Evolutionary conservation across 2,329 filamentous ascomycete species (phyloP).

Genomic region (Stagonosporopsis rhizophila): DNA sequence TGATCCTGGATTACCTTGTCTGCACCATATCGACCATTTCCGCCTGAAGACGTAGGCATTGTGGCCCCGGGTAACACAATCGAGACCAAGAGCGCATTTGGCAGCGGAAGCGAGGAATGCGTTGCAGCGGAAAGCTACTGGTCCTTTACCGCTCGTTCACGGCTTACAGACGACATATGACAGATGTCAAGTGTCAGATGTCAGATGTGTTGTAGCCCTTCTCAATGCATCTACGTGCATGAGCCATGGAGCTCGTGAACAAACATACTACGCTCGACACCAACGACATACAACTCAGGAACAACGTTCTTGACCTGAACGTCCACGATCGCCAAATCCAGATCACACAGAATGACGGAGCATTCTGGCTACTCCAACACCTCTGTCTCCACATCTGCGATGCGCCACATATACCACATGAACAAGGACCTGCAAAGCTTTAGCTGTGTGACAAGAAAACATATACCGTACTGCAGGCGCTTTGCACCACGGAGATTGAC

Average conservation of each 20-base stretch:
- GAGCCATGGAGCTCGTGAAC: neutral
- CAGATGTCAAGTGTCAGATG: slow-evolving; percentile 15
- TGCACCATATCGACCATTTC: neutral
- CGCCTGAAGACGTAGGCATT: neutral
- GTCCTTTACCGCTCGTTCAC: slow-evolving; percentile 13
- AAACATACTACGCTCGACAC: neutral
- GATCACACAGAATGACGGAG: neutral
- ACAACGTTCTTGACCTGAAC: neutral
- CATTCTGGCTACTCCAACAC: slow-evolving; percentile 49
- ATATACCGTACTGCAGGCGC: neutral
- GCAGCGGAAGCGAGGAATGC: slow-evolving; percentile 11
- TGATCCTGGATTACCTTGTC: neutral
- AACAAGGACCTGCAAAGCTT: slow-evolving; percentile 73
- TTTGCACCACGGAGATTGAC: slow-evolving; percentile 33
- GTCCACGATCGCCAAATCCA: neutral
- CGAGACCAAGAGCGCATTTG: neutral
- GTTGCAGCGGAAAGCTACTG: slow-evolving; percentile 7
- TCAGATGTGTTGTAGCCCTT: slow-evolving; percentile 24
- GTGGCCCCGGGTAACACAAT: neutral
- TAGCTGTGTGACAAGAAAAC: slow-evolving; percentile 9
- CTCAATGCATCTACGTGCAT: slow-evolving; percentile 12
- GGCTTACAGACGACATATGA: slow-evolving; percentile 8
- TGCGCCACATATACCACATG: slow-evolving; percentile 99
- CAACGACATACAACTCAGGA: neutral
- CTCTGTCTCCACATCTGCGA: slow-evolving; percentile 77